Percentiles rank a stretch among this genome's conserved stretches.
These are phyloP conservation scores for Aspergillus glaucus DNA, from an alignment of 2,329 filamentous ascomycete species.

Conservation along the genomic window DNA sequence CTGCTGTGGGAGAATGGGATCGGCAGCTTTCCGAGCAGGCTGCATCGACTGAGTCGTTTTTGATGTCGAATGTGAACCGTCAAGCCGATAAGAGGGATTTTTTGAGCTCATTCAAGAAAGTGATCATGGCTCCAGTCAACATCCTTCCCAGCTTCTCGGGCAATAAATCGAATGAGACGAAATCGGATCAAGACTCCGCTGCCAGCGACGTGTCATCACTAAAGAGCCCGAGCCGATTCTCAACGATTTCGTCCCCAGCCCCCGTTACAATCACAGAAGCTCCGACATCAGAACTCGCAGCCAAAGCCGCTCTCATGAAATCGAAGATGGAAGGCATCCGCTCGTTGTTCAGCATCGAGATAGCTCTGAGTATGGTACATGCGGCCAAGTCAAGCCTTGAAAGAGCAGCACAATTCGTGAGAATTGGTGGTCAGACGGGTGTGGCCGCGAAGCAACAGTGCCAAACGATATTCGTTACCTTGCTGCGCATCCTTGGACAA, in stretches of 20 bases:
- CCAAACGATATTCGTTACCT: slow-evolving; percentile 74
- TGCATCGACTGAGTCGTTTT: slow-evolving; percentile 82
- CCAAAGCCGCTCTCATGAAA: slow-evolving; percentile 97
- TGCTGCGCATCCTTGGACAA: slow-evolving; percentile 77
- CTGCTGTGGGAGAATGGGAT: slow-evolving; percentile 79
- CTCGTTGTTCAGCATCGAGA: slow-evolving; percentile 91
- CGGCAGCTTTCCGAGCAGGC: slow-evolving; percentile 87
- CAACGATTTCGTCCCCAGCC: slow-evolving; percentile 29
- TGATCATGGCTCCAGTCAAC: slow-evolving; percentile 97
- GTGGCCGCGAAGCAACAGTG: slow-evolving; percentile 84
- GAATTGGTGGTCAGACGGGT: slow-evolving; percentile 70
- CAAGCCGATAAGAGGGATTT: slow-evolving; percentile 97
- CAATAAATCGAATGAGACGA: slow-evolving; percentile 48
- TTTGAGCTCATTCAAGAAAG: slow-evolving; percentile 91
- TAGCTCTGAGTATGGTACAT: slow-evolving; percentile 84
- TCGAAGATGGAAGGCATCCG: slow-evolving; percentile 90
- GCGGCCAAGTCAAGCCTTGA: slow-evolving; percentile 82
- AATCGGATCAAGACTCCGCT: slow-evolving; percentile 17
- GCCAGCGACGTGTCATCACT: slow-evolving; percentile 12
- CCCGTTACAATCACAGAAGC: slow-evolving; percentile 52
- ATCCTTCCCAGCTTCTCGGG: slow-evolving; percentile 67
- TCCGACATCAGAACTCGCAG: slow-evolving; percentile 84
- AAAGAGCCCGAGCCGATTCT: slow-evolving; percentile 32
- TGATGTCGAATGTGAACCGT: slow-evolving; percentile 90
- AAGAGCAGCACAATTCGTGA: slow-evolving; percentile 74